Evolutionary conservation across 2,329 filamentous ascomycete species (phyloP).

Genomic region (Trichoderma sp.): DNA sequence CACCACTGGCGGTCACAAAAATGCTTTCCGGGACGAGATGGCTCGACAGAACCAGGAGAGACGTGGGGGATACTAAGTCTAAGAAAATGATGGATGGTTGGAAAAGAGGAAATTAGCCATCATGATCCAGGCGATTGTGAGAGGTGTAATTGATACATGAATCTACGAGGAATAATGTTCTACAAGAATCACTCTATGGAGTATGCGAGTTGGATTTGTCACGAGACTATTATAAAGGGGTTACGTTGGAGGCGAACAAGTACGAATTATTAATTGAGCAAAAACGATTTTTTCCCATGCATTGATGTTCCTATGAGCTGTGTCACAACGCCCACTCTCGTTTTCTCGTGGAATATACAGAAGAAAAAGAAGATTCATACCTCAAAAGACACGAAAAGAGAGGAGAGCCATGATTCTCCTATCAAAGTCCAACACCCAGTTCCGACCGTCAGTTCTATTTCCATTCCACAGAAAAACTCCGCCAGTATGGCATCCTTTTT

Average conservation of each 20-base stretch:
- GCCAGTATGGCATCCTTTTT: background rate
- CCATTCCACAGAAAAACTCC: slow-evolving; percentile 3
- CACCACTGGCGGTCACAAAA: slow-evolving; percentile 38
- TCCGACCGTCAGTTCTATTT: background rate
- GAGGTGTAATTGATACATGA: slow-evolving; percentile 6
- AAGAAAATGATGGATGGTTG: background rate
- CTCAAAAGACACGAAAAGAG: background rate
- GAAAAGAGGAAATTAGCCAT: background rate
- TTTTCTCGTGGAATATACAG: background rate
- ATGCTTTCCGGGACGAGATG: slow-evolving; percentile 54
- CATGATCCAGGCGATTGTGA: slow-evolving; percentile 12
- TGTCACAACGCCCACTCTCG: background rate
- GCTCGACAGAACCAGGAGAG: slow-evolving; percentile 49
- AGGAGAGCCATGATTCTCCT: background rate
- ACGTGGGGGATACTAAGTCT: background rate
- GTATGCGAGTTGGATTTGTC: slow-evolving; percentile 5
- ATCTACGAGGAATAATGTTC: slow-evolving; percentile 18
- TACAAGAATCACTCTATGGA: background rate
- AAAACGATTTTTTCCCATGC: background rate
- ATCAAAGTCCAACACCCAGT: background rate
- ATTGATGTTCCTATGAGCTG: background rate
- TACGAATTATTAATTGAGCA: background rate
- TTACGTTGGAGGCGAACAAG: background rate
- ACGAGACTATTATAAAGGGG: slow-evolving; percentile 3
- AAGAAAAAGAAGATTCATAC: background rate